Conservation (phyloP, 2,329 filamentous ascomycete species). For the Pseudogymnoascus sp. region DNA sequence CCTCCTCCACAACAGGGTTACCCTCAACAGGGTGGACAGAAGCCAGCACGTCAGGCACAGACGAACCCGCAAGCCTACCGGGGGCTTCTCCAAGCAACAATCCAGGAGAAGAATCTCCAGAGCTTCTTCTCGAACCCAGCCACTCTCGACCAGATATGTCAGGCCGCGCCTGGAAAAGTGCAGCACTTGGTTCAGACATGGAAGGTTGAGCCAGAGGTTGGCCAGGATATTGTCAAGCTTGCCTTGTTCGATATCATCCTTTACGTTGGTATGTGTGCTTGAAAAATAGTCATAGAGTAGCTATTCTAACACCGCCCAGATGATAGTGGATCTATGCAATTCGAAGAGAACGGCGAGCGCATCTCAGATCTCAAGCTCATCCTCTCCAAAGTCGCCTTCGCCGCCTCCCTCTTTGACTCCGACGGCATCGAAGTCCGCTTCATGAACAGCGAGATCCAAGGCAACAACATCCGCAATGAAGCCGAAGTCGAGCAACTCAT, state of each 20-base stretch:
- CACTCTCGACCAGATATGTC: conserved; percentile 12
- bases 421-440: conserved; percentile 61
- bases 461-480: conserved; percentile 46
- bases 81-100: conserved; percentile 15
- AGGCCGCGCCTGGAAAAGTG: conserved; percentile 15
- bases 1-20: conserved; percentile 11
- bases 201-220: conserved; percentile 26
- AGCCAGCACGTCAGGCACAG: conserved; percentile 8
- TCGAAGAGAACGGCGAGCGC: conserved; percentile 57
- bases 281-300: conserved; percentile 4
- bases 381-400: conserved; percentile 52
- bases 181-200: conserved; percentile 22
- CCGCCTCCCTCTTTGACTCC: conserved; percentile 59
- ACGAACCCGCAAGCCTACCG: conserved; percentile 13
- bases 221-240: conserved; percentile 28
- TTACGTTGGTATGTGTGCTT: conserved; percentile 21
- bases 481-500: conserved; percentile 51
- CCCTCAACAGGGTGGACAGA: conserved; percentile 13
- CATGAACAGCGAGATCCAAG: conserved; percentile 52
- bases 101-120: conserved; percentile 13
- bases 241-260: conserved; percentile 28
- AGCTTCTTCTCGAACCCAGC: conserved; percentile 10
- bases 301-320: conserved; percentile 30
- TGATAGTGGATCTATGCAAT: conserved; percentile 61
- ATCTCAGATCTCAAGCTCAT: conserved; percentile 59